Conservation (phyloP, 805 yeast species). For the Wickerhamomyces ciferrii region DNA sequence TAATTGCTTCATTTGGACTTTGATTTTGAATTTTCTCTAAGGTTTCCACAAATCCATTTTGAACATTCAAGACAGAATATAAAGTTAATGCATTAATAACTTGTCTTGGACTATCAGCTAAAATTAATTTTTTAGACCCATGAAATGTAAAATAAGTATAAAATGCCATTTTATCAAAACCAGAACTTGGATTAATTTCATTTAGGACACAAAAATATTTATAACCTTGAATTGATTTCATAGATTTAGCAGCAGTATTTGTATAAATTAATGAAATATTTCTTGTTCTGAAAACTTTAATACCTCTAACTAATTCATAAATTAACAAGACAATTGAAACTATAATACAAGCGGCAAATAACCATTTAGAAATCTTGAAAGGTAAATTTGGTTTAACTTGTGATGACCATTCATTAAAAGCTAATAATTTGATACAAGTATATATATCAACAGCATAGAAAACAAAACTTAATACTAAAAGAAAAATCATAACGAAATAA, state of each 20-base stretch:
- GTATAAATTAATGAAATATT: slow-evolving; percentile 69
- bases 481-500: slow-evolving; percentile 32
- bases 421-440: slow-evolving; percentile 71
- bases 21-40: slow-evolving; percentile 54
- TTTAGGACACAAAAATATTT: slow-evolving; percentile 70
- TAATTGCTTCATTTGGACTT: slow-evolving; percentile 62
- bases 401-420: slow-evolving; percentile 65
- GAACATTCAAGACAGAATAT: slow-evolving; percentile 39
- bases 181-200: slow-evolving; percentile 58
- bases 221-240: slow-evolving; percentile 54
- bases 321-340: slow-evolving; percentile 55
- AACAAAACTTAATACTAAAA: slow-evolving; percentile 40
- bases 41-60: slow-evolving; percentile 29
- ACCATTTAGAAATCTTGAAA: slow-evolving; percentile 54
- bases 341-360: slow-evolving; percentile 77
- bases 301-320: slow-evolving; percentile 55
- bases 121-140: slow-evolving; percentile 52
- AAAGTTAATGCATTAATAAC: slow-evolving; percentile 75
- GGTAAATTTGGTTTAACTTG: slow-evolving; percentile 43
- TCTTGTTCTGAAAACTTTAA: slow-evolving; percentile 49
- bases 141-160: slow-evolving; percentile 61
- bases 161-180: slow-evolving; percentile 64
- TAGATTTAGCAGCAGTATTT: slow-evolving; percentile 52
- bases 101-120: slow-evolving; percentile 87
- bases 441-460: slow-evolving; percentile 68